Percentiles rank a stretch among this genome's conserved stretches.
Conservation (phyloP, 805 yeast genomes). For the Lipomyces sp. region DNA sequence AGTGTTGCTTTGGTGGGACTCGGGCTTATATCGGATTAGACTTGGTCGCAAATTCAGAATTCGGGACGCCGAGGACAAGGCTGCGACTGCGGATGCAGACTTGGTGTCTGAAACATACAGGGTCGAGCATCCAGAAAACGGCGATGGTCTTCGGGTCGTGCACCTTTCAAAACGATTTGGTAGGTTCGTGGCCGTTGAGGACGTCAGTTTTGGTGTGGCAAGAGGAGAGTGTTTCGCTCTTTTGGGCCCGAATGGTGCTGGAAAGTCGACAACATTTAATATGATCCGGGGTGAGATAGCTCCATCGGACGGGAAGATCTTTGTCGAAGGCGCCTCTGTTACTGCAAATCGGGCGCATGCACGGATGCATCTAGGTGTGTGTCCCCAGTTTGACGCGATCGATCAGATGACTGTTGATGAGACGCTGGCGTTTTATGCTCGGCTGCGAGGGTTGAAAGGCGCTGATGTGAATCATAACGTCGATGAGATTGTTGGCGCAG, state of each 20-base stretch:
- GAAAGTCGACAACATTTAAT: conserved; percentile 47
- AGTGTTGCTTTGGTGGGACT: conserved; percentile 44
- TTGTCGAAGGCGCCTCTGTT: conserved; percentile 42
- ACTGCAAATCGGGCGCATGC: conserved; percentile 40
- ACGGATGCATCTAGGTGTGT: conserved; percentile 45
- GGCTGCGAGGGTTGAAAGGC: conserved; percentile 42
- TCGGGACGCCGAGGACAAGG: conserved; percentile 29
- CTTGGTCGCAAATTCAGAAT: conserved; percentile 35
- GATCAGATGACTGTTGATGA: conserved; percentile 45
- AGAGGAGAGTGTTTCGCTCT: conserved; percentile 47
- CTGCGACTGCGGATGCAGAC: conserved; percentile 32
- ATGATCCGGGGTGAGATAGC: conserved; percentile 47
- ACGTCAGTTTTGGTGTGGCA: conserved; percentile 45
- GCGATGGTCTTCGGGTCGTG: conserved; percentile 40
- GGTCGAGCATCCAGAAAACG: conserved; percentile 34
- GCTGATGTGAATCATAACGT: conserved; percentile 40
- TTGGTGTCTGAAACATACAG: conserved; percentile 36
- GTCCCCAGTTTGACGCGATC: conserved; percentile 49
- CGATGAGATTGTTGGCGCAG: conserved; percentile 43
- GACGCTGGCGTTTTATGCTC: conserved; percentile 44
- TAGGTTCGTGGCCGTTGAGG: conserved; percentile 41
- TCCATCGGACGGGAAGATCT: conserved; percentile 41
- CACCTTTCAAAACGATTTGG: conserved; percentile 43
- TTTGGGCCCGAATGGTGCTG: conserved; percentile 49
- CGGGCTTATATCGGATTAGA: conserved; percentile 42